Evolutionary conservation across 2,329 filamentous ascomycete genomes (phyloP).

Genomic region (Beauveria australis): DNA sequence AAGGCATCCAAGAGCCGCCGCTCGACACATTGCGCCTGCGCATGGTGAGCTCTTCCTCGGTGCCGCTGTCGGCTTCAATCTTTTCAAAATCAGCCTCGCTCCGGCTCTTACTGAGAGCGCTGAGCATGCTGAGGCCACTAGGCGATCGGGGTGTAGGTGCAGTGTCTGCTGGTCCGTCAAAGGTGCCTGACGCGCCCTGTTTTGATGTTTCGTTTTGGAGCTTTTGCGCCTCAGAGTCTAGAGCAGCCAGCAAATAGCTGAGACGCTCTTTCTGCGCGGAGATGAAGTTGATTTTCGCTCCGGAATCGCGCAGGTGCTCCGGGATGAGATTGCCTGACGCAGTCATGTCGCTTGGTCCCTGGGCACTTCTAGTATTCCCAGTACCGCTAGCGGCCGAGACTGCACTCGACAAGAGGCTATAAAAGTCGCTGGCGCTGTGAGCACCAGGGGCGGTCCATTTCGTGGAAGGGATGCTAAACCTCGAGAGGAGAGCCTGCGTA

Average conservation of each 20-base stretch:
- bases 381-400: conserved; percentile 54
- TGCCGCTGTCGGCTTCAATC: conserved; percentile 66
- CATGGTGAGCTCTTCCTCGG: conserved; percentile 40
- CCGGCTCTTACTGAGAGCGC: conserved; percentile 66
- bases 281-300: conserved; percentile 67
- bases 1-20: conserved; percentile 39
- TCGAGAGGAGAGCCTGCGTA: conserved; percentile 71
- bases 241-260: conserved; percentile 62
- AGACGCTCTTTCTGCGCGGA: conserved; percentile 72
- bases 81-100: conserved; percentile 88
- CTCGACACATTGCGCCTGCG: conserved; percentile 23
- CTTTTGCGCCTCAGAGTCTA: conserved; percentile 69
- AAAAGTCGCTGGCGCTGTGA: conserved; percentile 56
- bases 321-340: conserved; percentile 60
- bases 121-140: conserved; percentile 40
- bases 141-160: conserved; percentile 33
- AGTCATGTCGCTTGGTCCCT: conserved; percentile 15
- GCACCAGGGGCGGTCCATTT: conserved; percentile 42
- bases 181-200: conserved; percentile 19
- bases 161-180: conserved; percentile 22
- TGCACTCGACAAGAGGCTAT: conserved; percentile 66
- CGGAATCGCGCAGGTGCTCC: conserved; percentile 52
- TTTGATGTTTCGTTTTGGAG: conserved; percentile 32
- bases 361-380: conserved; percentile 22
- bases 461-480: conserved; percentile 75